Evolutionary conservation across 2,329 filamentous ascomycete genomes (phyloP).

Genomic region (Colletotrichum spinosum): DNA sequence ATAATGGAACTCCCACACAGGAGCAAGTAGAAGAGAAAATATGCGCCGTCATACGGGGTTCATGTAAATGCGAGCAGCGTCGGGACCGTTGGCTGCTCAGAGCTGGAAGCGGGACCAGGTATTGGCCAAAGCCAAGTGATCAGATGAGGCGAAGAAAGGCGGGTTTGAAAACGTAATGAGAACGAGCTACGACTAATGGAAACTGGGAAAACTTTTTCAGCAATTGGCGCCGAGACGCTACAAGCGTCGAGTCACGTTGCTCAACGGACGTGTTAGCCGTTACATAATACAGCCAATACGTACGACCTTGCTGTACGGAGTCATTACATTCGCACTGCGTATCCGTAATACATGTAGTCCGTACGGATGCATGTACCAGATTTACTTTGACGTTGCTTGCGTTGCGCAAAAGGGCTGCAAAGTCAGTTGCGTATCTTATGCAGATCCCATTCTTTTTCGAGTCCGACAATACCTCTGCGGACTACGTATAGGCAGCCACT

Average conservation of each 20-base stretch:
- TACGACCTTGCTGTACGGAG: background rate
- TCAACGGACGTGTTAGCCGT: background rate
- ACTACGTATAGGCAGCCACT: background rate
- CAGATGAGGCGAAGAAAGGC: slow-evolving; percentile 35
- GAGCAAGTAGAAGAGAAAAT: slow-evolving; percentile 2
- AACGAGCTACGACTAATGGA: slow-evolving; percentile 37
- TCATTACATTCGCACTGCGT: background rate
- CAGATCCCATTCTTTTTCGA: background rate
- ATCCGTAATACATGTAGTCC: no score
- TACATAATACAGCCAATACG: slow-evolving; percentile 20
- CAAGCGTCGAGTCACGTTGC: slow-evolving; percentile 22
- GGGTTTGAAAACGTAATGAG: slow-evolving; percentile 45
- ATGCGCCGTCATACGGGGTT: slow-evolving; percentile 10
- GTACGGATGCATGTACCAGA: background rate
- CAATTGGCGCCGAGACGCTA: slow-evolving; percentile 22
- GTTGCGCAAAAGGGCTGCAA: background rate
- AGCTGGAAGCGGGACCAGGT: slow-evolving; percentile 5
- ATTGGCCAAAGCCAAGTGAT: slow-evolving; percentile 22
- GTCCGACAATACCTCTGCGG: no score
- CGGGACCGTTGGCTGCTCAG: slow-evolving; percentile 21
- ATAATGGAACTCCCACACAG: slow-evolving; percentile 1
- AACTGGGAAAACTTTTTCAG: slow-evolving; percentile 34
- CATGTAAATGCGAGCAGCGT: slow-evolving; percentile 5
- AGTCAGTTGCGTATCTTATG: background rate
- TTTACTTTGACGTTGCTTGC: background rate